phyloP scores from a whole-genome alignment of 1,284 basidiomycete species.

The Cystobasidium slooffiae region DNA sequence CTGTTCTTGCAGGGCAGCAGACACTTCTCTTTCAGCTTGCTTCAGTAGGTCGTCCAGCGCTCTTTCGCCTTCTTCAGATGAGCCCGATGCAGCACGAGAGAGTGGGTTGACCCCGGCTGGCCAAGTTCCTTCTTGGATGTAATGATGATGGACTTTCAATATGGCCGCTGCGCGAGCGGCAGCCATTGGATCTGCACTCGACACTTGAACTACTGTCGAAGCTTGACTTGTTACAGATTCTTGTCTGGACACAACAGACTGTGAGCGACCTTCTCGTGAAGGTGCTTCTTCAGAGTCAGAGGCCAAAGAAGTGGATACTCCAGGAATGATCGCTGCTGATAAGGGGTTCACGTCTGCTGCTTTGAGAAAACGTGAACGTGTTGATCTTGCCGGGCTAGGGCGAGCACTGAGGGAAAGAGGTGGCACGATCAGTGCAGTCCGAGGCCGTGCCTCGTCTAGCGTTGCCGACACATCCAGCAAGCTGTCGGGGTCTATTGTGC shows the following conservation, averaged over 20 bases:
- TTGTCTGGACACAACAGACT: constrained; percentile 16
- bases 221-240: constrained; percentile 33
- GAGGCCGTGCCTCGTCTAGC: constrained; percentile 33
- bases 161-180: constrained; percentile 89
- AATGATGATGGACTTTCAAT: constrained; percentile 81
- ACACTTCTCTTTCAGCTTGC: constrained; percentile 32
- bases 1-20: constrained; percentile 3
- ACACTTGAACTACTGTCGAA: constrained; percentile 69
- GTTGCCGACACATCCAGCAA: constrained; percentile 3
- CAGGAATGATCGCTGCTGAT: background rate
- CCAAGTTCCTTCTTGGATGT: constrained; percentile 66
- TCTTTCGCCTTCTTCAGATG: constrained; percentile 29
- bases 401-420: constrained; percentile 12
- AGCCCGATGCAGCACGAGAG: constrained; percentile 13
- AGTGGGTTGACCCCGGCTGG: background rate
- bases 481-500: background rate
- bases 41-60: constrained; percentile 36
- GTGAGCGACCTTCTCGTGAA: constrained; percentile 8
- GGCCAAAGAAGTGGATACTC: too few relatives aligned
- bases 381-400: constrained; percentile 5
- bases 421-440: constrained; percentile 19
- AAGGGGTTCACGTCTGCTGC: background rate
- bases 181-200: constrained; percentile 75
- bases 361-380: background rate
- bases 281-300: background rate